Evolutionary conservation across 495 filamentous ascomycete species (phyloP), one percentile per base, ranked within the genome.

Genomic region (Aspergillus hancockii): DNA sequence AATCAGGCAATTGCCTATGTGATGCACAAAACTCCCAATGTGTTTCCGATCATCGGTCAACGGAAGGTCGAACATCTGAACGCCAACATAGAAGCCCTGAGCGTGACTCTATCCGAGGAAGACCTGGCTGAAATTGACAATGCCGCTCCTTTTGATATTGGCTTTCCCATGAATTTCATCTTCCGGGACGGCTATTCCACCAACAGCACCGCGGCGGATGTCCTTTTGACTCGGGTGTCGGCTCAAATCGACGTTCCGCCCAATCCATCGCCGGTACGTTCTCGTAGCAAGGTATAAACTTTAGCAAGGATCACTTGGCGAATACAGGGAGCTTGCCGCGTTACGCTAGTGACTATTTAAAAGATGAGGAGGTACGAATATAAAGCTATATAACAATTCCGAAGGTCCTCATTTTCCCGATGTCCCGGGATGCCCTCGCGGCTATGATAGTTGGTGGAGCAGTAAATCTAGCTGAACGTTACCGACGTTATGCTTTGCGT

Each of bases 11-110:
- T 91, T 52, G 89, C 90, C 3, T 92, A 92, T 69, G 85, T 92
- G 6, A 80, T 86, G 69, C 79, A 83, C 68, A 92, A 92, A 71
- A 76, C 86, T 13, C 85, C 88, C 0, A 88, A 91, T 61, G 87
- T 90, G 23, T 92, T 91, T 70, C 89, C 89, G 9, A 85, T 93
- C 54, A 79, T 91, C 22, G 89, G 89, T 14, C 84, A 84, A 3
- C 70, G 85, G 10, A 90, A 85, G 67, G 66, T 88, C 49, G 82
- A 85, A 64, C 85, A 91, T 64, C 67, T 90, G 21, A 75, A 81
- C 56, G 80, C 79, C 45, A 91, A 89, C 50, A 85, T 89, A 52
- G 73, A 84, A 61, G 84, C 82, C 0, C 66, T 91, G 49, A 71
- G 57, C 0, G 74, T 90, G 31, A 68, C 69, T 0, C 67, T 90